Evolutionary conservation across 768 basidiomycete species (phyloP).

Genomic region (Gloeostereum incarnatum): DNA sequence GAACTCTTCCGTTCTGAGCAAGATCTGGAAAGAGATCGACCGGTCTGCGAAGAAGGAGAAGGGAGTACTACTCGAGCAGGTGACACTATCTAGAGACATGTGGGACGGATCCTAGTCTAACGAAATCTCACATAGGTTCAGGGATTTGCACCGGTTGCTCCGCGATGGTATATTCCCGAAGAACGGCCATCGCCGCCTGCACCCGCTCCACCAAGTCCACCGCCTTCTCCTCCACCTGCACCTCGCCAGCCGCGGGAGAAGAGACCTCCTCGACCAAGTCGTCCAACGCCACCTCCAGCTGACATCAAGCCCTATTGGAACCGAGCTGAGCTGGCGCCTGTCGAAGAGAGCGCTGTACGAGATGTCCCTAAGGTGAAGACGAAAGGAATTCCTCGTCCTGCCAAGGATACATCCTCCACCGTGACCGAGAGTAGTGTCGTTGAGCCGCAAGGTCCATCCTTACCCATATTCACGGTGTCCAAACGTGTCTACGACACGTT

Average conservation of each 20-base stretch:
- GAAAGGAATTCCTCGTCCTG: not conserved
- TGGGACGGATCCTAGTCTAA: too few relatives aligned
- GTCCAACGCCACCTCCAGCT: not conserved
- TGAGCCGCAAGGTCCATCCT: not conserved
- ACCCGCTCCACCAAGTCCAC: not conserved
- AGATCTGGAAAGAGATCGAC: conserved; percentile 1
- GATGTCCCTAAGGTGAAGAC: not conserved
- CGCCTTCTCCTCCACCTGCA: not conserved
- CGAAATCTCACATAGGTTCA: too few relatives aligned
- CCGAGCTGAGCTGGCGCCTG: not conserved
- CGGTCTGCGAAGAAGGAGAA: not conserved
- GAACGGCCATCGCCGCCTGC: not conserved
- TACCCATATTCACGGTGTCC: not conserved
- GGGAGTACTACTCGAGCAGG: not conserved
- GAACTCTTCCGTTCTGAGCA: not conserved
- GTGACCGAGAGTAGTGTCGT: not conserved
- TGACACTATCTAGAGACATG: too few relatives aligned
- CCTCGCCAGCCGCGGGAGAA: not conserved
- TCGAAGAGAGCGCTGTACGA: not conserved
- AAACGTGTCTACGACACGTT: not conserved
- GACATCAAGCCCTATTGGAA: not conserved
- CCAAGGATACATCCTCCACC: not conserved
- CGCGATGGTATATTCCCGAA: not conserved
- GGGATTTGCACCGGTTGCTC: not conserved
- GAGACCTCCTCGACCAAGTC: not conserved